Conservation (phyloP, 2,329 filamentous ascomycete species). For the Ampelomyces quisqualis region DNA sequence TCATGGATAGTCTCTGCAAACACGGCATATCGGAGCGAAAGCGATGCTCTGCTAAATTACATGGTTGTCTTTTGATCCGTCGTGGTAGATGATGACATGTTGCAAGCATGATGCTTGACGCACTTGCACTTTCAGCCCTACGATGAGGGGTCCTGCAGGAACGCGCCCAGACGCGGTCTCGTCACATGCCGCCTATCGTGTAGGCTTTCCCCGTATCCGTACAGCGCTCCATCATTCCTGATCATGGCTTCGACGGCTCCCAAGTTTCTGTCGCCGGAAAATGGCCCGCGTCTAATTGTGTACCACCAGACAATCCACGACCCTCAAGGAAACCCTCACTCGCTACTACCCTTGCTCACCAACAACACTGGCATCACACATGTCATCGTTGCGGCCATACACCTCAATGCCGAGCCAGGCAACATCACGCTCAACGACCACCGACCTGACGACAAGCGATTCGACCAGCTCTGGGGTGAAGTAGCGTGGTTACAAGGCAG, state of each 20-base stretch:
- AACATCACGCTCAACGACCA: slow-evolving; percentile 80
- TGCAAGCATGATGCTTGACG: too few species aligned
- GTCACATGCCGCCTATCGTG: slow-evolving; percentile 5
- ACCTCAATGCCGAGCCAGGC: slow-evolving; percentile 69
- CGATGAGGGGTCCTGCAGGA: slow-evolving; percentile 1
- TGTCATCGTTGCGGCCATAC: slow-evolving; percentile 82
- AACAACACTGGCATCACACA: slow-evolving; percentile 70
- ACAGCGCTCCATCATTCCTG: background rate
- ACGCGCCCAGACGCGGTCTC: slow-evolving; percentile 1
- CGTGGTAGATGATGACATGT: background rate
- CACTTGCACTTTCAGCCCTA: slow-evolving; percentile 28
- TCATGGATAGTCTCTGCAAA: slow-evolving; percentile 4
- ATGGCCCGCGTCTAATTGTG: slow-evolving; percentile 51
- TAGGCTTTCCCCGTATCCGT: background rate
- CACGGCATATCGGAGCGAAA: too few species aligned
- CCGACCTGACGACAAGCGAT: slow-evolving; percentile 65
- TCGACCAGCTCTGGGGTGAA: slow-evolving; percentile 76
- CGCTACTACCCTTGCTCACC: slow-evolving; percentile 61
- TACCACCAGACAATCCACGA: slow-evolving; percentile 68
- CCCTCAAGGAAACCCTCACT: slow-evolving; percentile 56
- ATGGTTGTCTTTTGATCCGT: too few species aligned
- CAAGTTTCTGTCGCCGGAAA: slow-evolving; percentile 37
- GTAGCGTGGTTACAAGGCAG: slow-evolving; percentile 67
- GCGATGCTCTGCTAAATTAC: too few species aligned
- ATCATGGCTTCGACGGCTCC: slow-evolving; percentile 33